These are phyloP conservation scores for Fusarium palustre DNA, from an alignment of 2,329 filamentous ascomycete species.

Conservation along the genomic window DNA sequence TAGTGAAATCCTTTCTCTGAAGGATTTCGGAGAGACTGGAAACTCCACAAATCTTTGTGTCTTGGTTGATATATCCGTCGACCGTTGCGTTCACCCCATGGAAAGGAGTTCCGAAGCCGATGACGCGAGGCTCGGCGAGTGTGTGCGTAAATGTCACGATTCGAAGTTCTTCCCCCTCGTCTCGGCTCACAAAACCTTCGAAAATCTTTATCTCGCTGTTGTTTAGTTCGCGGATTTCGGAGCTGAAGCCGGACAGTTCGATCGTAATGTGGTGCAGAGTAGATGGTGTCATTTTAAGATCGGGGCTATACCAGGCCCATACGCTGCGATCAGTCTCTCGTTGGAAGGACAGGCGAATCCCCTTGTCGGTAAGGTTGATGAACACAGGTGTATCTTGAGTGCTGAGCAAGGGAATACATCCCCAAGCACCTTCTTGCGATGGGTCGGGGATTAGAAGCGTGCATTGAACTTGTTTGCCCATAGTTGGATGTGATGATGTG, in stretches of 20 bases:
- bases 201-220: not conserved
- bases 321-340: fast-evolving
- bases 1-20: fast-evolving
- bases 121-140: fast-evolving
- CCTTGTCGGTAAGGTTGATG: not conserved
- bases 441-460: not conserved
- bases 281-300: fast-evolving
- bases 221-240: fast-evolving
- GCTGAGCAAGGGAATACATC: not conserved
- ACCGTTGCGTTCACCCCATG: fast-evolving
- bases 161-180: fast-evolving
- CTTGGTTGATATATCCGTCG: not conserved
- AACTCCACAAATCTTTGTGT: not conserved
- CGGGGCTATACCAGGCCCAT: not conserved
- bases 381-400: not conserved
- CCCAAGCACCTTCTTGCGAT: no score
- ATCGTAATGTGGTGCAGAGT: not conserved
- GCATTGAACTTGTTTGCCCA: not conserved
- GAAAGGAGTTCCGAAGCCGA: not conserved
- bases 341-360: fast-evolving
- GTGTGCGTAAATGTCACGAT: not conserved
- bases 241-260: fast-evolving
- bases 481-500: not conserved
- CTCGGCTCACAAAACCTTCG: not conserved
- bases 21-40: not conserved